Evolutionary conservation across 805 yeast genomes (phyloP).

Genomic region (Cyberlindnera maclurae): DNA sequence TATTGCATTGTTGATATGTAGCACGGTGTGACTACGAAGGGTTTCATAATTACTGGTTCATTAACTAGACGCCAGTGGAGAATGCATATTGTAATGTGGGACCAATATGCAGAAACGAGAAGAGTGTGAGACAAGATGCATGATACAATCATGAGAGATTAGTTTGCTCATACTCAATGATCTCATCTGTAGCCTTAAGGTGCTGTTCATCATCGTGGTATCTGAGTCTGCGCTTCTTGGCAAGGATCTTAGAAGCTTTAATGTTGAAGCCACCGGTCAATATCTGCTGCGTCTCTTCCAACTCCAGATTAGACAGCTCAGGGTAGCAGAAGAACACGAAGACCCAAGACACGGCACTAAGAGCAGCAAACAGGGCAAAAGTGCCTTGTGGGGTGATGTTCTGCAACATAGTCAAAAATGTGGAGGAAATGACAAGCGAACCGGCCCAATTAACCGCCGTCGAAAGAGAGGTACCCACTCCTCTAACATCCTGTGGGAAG

Average conservation of each 20-base stretch:
- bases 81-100: no score
- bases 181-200: constrained; percentile 23
- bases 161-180: constrained; percentile 16
- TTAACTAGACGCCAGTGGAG: no score
- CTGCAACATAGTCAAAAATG: constrained; percentile 90
- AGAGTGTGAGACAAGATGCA: no score
- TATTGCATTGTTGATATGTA: no score
- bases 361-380: constrained; percentile 81
- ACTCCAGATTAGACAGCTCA: constrained; percentile 81
- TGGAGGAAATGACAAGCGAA: constrained; percentile 80
- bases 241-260: constrained; percentile 50
- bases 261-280: constrained; percentile 84
- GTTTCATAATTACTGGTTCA: no score
- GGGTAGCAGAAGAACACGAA: constrained; percentile 84
- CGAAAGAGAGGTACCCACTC: constrained; percentile 84
- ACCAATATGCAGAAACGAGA: no score
- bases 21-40: no score
- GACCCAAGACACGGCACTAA: constrained; percentile 63
- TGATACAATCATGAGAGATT: no score
- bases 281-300: constrained; percentile 85
- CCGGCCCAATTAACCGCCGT: constrained; percentile 97
- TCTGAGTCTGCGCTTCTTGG: constrained; percentile 34
- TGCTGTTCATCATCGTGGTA: constrained; percentile 19
- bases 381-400: constrained; percentile 94
- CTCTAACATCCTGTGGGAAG: constrained; percentile 90